Base-by-base conservation (phyloP, 208 protist genomes). In the Borovskyia barvae region DNA sequence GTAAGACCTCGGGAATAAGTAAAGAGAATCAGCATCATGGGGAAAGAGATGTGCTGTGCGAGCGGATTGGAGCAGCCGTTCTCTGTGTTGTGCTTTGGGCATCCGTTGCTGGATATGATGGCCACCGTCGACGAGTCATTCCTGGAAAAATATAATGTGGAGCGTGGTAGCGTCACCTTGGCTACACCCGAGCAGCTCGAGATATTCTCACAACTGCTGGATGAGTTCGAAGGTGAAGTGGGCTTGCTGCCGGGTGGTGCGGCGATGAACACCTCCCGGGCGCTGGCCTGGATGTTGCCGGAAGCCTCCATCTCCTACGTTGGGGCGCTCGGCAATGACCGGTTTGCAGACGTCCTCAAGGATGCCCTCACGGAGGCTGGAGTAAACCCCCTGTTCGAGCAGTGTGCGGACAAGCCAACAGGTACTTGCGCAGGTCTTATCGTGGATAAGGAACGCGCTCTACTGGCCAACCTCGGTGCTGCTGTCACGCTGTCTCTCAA, bases 41-140 rank as follows among this genome's bases (percentile, higher is more conserved):
- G 46, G 3, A 63, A 48, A 42, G 49, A 71, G 6, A 30, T 25
- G 24, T 11, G 17, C 28, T 17, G 24, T 42, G 40, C 41, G 2
- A 41, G 37, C 19, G 39, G 41, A 5, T 17, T 22, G 28, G 17
- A 45, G 11, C 30, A 22, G 30, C 11, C 47, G 3, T 39, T 52
- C 9, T 62, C 55, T 26, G 32, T 88, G 20, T 11, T 94, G 47
- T 88, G 85, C 67, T 81, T 94, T 36, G 87, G 87, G 3, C 84
- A 99, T 75, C 98, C 98, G 19, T 79, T 99, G 47, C 82, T 99
- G 24, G 98, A 99, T 75, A 97, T 99, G 69, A 96, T 93, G 22
- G 89, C 93, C 11, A 66, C 82, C 11, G 95, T 98, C n/a, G 67
- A 80, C 26, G 60, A 69, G 3, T 76, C 65, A 1, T 74, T 98